phyloP scores from a whole-genome alignment of 2,329 filamentous ascomycete species.

The Alternaria metachromatica region DNA sequence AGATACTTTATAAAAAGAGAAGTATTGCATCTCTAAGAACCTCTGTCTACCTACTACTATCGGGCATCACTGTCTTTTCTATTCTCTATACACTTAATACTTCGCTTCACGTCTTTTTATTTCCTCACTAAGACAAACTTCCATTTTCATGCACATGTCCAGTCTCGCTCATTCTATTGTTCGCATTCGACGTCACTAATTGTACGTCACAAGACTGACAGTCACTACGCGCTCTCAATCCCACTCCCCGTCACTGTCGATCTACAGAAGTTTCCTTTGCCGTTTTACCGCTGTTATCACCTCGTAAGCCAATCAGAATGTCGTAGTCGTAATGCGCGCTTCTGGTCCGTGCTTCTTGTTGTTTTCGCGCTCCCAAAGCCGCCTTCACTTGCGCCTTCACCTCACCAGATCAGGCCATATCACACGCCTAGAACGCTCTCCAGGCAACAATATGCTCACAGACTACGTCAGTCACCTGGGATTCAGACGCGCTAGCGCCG shows the following conservation, averaged over 20 bases:
- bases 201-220: background rate
- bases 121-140: background rate
- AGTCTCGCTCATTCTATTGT: background rate
- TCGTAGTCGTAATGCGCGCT: background rate
- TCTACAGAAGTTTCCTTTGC: background rate
- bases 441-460: background rate
- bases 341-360: background rate
- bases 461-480: background rate
- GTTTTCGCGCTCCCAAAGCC: background rate
- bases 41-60: too few relatives aligned
- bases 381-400: background rate
- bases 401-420: background rate
- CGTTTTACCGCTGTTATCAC: background rate
- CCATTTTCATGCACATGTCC: background rate
- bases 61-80: background rate
- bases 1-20: too few relatives aligned
- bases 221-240: background rate
- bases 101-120: background rate
- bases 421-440: background rate
- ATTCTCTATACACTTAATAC: background rate
- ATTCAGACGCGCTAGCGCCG: background rate
- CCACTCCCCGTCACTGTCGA: background rate
- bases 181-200: background rate
- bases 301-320: background rate
- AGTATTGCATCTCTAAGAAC: too few relatives aligned